These are phyloP conservation scores for Hypomyces perniciosus DNA, from an alignment of 2,329 filamentous ascomycete genomes.

Conservation along the genomic window DNA sequence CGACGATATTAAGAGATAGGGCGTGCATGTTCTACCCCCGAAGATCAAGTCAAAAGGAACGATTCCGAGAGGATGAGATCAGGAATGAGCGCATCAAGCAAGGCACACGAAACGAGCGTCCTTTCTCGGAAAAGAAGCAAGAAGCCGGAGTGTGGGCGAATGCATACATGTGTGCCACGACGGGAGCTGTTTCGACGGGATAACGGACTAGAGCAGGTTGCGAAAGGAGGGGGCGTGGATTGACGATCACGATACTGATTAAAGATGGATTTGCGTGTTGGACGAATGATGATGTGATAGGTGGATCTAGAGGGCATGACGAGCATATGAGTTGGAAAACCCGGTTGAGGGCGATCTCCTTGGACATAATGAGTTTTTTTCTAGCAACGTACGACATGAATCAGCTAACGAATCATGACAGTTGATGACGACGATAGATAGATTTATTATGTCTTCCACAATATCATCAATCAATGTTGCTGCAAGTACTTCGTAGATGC, in stretches of 20 bases:
- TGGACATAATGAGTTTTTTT: not conserved
- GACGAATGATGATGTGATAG: not conserved
- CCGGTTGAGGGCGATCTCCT: constrained; percentile 13
- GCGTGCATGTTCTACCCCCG: constrained; percentile 1
- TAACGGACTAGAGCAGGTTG: not conserved
- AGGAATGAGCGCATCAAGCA: not conserved
- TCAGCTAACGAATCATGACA: constrained; percentile 21
- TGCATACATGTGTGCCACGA: too few relatives aligned
- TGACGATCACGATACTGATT: not conserved
- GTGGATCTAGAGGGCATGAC: constrained; percentile 5
- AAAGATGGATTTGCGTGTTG: too few relatives aligned
- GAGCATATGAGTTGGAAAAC: constrained; percentile 2
- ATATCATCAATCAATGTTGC: not conserved
- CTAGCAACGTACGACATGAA: not conserved
- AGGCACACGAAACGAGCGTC: not conserved
- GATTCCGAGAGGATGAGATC: constrained; percentile 5
- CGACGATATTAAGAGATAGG: constrained; percentile 24
- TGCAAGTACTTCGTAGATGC: not conserved
- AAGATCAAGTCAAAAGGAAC: constrained; percentile 7
- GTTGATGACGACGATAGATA: constrained; percentile 3
- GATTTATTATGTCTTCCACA: constrained; percentile 10
- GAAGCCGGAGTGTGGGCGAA: too few relatives aligned
- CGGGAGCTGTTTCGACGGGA: too few relatives aligned
- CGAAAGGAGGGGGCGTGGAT: not conserved
- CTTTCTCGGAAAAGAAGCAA: too few relatives aligned